Percentiles rank a stretch among this genome's conserved stretches.
phyloP scores from a whole-genome alignment of 2,329 filamentous ascomycete species.

The Eutypella sp. region DNA sequence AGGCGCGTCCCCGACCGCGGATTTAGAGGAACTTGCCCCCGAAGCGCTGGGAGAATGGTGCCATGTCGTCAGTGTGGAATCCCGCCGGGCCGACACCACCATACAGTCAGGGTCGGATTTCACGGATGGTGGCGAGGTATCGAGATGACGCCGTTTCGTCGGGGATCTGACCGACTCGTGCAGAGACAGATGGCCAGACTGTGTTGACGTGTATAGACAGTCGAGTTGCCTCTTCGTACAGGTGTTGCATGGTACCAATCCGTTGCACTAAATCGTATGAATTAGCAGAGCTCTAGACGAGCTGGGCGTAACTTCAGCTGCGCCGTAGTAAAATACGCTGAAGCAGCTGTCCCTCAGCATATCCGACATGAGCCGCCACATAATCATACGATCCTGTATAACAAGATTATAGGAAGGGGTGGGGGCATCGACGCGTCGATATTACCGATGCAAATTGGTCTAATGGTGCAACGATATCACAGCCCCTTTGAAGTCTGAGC shows the following conservation, averaged over 20 bases:
- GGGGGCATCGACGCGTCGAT: not conserved
- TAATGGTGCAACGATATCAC: not conserved
- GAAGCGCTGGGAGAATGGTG: conserved; percentile 14
- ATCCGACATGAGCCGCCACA: not conserved
- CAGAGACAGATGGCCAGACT: conserved; percentile 21
- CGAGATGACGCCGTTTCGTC: conserved; percentile 32
- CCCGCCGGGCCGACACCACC: conserved; percentile 21
- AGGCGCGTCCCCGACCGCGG: conserved; percentile 9
- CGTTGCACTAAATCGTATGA: conserved; percentile 47
- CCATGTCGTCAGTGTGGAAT: conserved; percentile 20
- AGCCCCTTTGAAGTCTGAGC: not conserved
- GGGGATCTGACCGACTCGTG: conserved; percentile 30
- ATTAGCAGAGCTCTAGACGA: conserved; percentile 1
- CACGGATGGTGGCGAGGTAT: conserved; percentile 19
- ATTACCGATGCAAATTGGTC: not conserved
- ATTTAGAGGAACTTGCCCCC: conserved; percentile 11
- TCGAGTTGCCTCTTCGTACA: conserved; percentile 48
- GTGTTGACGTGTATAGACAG: conserved; percentile 39
- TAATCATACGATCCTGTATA: not conserved
- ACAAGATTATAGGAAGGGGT: not conserved
- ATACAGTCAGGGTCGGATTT: conserved; percentile 22
- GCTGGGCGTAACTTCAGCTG: not conserved
- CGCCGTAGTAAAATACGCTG: not conserved
- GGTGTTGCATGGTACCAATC: conserved; percentile 50
- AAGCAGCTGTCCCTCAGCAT: not conserved